phyloP scores from a whole-genome alignment of 163 green algal species.

The Scenedesmus sp. region DNA sequence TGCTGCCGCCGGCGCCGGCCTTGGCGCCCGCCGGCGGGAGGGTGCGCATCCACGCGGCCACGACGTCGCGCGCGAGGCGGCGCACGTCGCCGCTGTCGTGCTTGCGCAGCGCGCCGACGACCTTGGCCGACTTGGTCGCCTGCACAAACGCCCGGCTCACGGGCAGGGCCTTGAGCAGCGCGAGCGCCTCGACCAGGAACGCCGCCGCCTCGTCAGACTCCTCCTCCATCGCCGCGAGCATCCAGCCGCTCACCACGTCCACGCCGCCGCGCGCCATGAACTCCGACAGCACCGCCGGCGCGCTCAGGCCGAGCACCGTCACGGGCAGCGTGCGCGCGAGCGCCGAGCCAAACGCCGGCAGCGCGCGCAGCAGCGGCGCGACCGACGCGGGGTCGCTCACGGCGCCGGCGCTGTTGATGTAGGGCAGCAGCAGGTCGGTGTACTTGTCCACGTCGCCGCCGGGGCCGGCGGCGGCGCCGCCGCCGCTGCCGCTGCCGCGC shows the following conservation, averaged over 20 bases:
- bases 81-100: slow-evolving; percentile 21
- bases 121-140: slow-evolving; percentile 12
- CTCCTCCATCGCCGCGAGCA: slow-evolving; percentile 27
- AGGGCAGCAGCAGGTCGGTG: slow-evolving; percentile 16
- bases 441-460: slow-evolving; percentile 23
- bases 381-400: background rate
- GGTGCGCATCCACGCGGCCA: slow-evolving; percentile 27
- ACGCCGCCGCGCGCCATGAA: slow-evolving; percentile 30
- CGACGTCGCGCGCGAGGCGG: slow-evolving; percentile 9
- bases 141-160: slow-evolving; percentile 30
- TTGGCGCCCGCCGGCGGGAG: background rate
- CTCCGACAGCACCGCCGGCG: background rate
- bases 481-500: too few relatives aligned
- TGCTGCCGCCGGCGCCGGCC: too few relatives aligned
- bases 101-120: slow-evolving; percentile 39
- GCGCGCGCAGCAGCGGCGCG: slow-evolving; percentile 1
- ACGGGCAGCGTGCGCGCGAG: slow-evolving; percentile 6
- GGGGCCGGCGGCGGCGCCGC: background rate
- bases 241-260: slow-evolving; percentile 28
- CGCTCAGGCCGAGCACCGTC: slow-evolving; percentile 19
- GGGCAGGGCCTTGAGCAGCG: slow-evolving; percentile 20
- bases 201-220: slow-evolving; percentile 9
- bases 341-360: slow-evolving; percentile 11
- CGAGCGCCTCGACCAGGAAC: slow-evolving; percentile 22
- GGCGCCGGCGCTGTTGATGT: slow-evolving; percentile 30